Percentiles rank a stretch among this genome's conserved stretches.
Evolutionary conservation across 2,329 filamentous ascomycete genomes (phyloP).

Genomic region (Davidsoniella neocaledoniae): DNA sequence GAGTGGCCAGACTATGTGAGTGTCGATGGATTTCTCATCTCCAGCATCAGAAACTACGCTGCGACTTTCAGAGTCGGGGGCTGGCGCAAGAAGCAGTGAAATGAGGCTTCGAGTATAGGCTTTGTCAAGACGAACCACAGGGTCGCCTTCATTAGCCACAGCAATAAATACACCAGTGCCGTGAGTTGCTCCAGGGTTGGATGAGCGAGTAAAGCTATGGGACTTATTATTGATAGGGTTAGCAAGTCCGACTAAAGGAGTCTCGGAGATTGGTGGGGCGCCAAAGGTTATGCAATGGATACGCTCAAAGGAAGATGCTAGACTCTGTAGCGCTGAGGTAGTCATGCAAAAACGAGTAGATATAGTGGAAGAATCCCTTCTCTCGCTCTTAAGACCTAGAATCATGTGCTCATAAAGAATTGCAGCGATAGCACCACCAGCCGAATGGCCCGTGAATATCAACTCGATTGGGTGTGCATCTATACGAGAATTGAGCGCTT

Average conservation of each 20-base stretch:
- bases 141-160: conserved; percentile 78
- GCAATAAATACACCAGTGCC: conserved; percentile 45
- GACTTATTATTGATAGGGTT: not conserved
- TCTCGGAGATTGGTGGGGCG: conserved; percentile 58
- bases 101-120: conserved; percentile 57
- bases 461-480: conserved; percentile 43
- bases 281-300: conserved; percentile 78
- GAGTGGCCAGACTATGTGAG: conserved; percentile 37
- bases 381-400: conserved; percentile 22
- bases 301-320: conserved; percentile 57
- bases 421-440: conserved; percentile 67
- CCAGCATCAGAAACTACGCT: too few relatives aligned
- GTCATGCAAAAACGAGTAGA: conserved; percentile 5
- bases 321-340: conserved; percentile 37
- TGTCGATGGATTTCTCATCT: not conserved
- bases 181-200: not conserved
- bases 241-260: conserved; percentile 33
- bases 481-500: conserved; percentile 38
- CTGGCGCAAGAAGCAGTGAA: conserved; percentile 48
- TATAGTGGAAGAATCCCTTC: too few relatives aligned
- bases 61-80: conserved; percentile 19
- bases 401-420: conserved; percentile 75
- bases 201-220: conserved; percentile 32
- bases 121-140: conserved; percentile 60
- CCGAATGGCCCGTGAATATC: conserved; percentile 72